A percentile compares a stretch with the other conserved stretches of the same genome.
phyloP scores from a whole-genome alignment of 2,329 filamentous ascomycete species.

The Trichophyton benhamiae region DNA sequence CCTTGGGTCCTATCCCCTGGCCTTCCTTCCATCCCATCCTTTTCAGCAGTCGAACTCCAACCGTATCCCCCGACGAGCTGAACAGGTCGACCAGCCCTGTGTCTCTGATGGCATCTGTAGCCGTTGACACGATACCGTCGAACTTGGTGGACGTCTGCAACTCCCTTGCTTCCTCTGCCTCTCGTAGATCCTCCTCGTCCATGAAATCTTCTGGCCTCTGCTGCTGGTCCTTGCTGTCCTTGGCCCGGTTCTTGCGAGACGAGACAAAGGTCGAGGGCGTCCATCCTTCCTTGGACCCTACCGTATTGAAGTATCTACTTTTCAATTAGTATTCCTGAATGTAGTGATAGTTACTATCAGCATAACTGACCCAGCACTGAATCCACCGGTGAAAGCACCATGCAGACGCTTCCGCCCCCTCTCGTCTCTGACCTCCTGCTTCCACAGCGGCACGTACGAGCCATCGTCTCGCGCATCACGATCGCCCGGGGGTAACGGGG shows the following conservation, averaged over 20 bases:
- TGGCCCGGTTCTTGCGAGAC: conserved; percentile 65
- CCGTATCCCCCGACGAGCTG: conserved; percentile 61
- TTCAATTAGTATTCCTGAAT: conserved; percentile 7
- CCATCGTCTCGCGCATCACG: conserved; percentile 73
- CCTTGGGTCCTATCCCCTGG: conserved; percentile 80
- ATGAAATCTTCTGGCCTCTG: conserved; percentile 83
- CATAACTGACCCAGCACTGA: conserved; percentile 64
- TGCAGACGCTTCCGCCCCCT: conserved; percentile 80
- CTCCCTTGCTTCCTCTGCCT: conserved; percentile 64
- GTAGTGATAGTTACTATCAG: too few relatives aligned
- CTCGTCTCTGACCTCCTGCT: conserved; percentile 93
- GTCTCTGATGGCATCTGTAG: conserved; percentile 40
- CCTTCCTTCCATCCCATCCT: conserved; percentile 95
- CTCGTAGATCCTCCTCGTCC: conserved; percentile 90
- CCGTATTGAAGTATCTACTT: conserved; percentile 85
- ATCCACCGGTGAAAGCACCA: conserved; percentile 92
- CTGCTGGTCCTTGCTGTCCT: conserved; percentile 45
- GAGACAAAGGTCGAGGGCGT: conserved; percentile 84
- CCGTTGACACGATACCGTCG: conserved; percentile 59
- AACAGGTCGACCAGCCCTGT: conserved; percentile 60
- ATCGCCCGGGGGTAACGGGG: conserved; percentile 67
- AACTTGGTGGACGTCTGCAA: conserved; percentile 64
- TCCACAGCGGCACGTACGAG: conserved; percentile 89
- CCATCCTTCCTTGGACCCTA: conserved; percentile 98
- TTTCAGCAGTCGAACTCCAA: conserved; percentile 72